Evolutionary conservation across 176 grass and related monocot species (phyloP), one percentile per base, ranked within the genome.

Genomic region (Eragrostis curvula): DNA sequence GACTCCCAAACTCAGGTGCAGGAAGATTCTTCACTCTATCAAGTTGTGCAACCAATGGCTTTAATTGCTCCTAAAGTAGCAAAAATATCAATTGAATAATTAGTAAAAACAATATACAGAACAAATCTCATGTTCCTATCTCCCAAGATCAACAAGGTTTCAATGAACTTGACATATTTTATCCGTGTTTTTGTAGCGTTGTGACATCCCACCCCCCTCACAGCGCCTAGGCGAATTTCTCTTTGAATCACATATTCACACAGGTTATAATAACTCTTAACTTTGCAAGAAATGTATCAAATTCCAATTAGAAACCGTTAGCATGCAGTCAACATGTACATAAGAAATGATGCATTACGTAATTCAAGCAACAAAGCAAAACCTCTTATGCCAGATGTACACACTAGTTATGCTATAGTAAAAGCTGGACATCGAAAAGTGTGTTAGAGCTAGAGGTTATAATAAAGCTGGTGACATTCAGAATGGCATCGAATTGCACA

Each of bases 1-100:
- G 80, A 72, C 84, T 99, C 70, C 92, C 96, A 91, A 96, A 99
- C 82, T 96, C 96, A 82, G 96, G 96, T 27, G 88, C 87, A 77
- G 93, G 87, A 46, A 99, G 83, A 86, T 99, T 93, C 80, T 88
- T 96, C 60, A 99, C 93, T 84, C 93, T 96, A 3, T 53, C 66
- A 77, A 99, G 89, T 76, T 92, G 96, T 55, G 79, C 55, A 28
- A 65, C 75, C 80, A 99, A 83, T 77, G 93, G 93, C 64, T 99
- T 99, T 81, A 99, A 80, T 85, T 99, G 91, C 69, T 96, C 96
- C 96, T 99, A 83, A 64, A 69, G 65, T 44, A 39, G 49, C 64
- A 79, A 21, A 83, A 73, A 67, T 65, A 76, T 18, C 50, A 50
- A 41, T 30, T 40, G 20, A 50, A 66, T 30, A 60, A 68, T 49